Base-by-base conservation (phyloP, 2,329 filamentous ascomycete species). In the Sordariomycetes sp. region DNA sequence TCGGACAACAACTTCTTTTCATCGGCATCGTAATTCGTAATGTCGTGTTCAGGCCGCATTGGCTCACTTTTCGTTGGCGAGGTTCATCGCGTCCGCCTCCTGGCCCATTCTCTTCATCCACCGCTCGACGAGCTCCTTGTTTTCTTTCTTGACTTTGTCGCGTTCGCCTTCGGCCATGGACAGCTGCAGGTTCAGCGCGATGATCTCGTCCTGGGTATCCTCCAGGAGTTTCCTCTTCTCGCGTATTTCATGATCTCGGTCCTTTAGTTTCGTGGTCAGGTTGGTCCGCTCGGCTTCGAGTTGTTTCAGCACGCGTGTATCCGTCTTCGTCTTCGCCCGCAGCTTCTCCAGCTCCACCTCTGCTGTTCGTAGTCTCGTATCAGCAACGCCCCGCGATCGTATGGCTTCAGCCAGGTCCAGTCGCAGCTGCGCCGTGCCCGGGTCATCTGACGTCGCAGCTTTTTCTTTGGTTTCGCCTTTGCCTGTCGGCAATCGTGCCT, bases 141-240 rank as follows among this genome's bases (percentile, higher is more conserved):
- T 96, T 55, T 96, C 92, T 39, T 69, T 71, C 51, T 79, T 75
- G 42, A 94, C 64, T 56, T 77, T 79, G 51, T 81, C 77, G 19
- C 73, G 69, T 50, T 78, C 76, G 53, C 88, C 75, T 54, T 93
- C 87, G 4, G 82, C 79, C 66, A 95, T 75, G 46, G 92, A 87
- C 28, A 95, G 68, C 57, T 96, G 84, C 44, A 96, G 67, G 45
- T 88, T 88, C 30, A 95, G 62, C 1, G 86, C 81, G 33, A 94
- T 79, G 58, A 94, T 80, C 57, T 98, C 92, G 58, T 95, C 88
- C 61, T 96, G 90, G 34, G 94, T 80, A 49, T 90, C 79, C 65
- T 87, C 82, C 3, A 94, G 71, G 43, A 95, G 63, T 54, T 88
- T 86, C 21, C 79, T 77, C 65, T 95, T 95, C 39, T 79, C 85